These are phyloP conservation scores for Boletus speciosus DNA, from an alignment of 768 basidiomycete species.

Conservation along the genomic window DNA sequence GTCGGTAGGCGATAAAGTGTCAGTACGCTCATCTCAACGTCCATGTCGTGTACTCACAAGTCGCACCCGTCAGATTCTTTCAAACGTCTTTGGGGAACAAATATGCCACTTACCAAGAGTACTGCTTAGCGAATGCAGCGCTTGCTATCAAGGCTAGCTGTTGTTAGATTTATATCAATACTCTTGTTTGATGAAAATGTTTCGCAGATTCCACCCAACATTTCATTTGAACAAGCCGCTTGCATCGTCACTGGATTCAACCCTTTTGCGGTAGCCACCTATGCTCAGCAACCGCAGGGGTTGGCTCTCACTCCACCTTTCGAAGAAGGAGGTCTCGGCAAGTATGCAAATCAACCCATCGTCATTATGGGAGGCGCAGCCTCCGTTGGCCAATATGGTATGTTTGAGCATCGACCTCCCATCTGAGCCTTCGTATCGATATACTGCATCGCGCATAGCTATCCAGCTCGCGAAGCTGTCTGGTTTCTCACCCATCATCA, in stretches of 20 bases:
- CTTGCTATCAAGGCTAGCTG: constrained; percentile 13
- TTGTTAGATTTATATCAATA: background rate
- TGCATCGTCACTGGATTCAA: constrained; percentile 33
- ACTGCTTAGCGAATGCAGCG: constrained; percentile 14
- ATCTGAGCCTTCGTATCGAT: background rate
- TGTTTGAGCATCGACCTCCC: background rate
- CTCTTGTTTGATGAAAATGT: background rate
- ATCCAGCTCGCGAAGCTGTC: constrained; percentile 35
- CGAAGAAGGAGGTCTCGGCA: constrained; percentile 24
- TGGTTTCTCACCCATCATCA: constrained; percentile 37
- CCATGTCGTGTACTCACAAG: background rate
- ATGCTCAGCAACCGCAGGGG: constrained; percentile 22
- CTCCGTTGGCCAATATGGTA: constrained; percentile 38
- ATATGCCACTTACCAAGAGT: constrained; percentile 22
- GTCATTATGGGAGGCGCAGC: constrained; percentile 37
- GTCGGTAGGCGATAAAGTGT: constrained; percentile 32
- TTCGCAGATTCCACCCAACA: constrained; percentile 29
- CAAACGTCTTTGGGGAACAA: constrained; percentile 11
- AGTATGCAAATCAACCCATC: constrained; percentile 31
- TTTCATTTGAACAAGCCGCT: constrained; percentile 37
- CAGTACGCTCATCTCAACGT: background rate
- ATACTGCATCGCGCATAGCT: constrained; percentile 5
- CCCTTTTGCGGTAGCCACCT: constrained; percentile 35
- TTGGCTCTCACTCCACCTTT: constrained; percentile 29
- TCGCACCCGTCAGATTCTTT: background rate